Evolutionary conservation across 75 land plant species (phyloP).

Genomic region (Chamaecyparis obtusa): DNA sequence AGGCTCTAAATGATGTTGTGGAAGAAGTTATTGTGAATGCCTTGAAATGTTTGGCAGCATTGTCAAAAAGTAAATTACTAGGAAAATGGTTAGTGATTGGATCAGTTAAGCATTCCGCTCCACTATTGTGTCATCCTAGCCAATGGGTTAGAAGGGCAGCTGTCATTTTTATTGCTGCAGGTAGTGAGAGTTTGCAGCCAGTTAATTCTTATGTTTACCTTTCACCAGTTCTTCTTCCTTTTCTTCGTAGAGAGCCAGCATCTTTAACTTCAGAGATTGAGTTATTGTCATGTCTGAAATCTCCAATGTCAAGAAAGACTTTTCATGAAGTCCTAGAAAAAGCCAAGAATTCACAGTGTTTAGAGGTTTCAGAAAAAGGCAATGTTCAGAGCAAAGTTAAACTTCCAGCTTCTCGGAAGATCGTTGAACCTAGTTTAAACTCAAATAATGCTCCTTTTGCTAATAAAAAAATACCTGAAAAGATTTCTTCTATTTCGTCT

Average conservation of each 20-base stretch:
- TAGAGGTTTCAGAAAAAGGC: conserved; percentile 46
- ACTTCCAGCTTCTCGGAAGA: conserved; percentile 28
- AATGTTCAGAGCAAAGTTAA: conserved; percentile 69
- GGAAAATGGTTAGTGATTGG: conserved; percentile 76
- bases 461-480: conserved; percentile 13
- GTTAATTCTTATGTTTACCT: conserved; percentile 90
- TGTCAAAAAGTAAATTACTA: conserved; percentile 65
- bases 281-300: conserved; percentile 81
- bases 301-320: conserved; percentile 74
- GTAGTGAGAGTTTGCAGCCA: conserved; percentile 75
- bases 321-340: conserved; percentile 75
- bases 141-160: conserved; percentile 94
- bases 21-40: conserved; percentile 97
- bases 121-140: conserved; percentile 88
- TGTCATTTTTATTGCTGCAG: conserved; percentile 78
- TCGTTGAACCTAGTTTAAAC: conserved; percentile 10
- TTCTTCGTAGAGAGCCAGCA: conserved; percentile 84
- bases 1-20: conserved; percentile 75
- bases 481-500: neutral
- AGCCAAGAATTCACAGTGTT: conserved; percentile 35
- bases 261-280: conserved; percentile 71
- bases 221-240: conserved; percentile 76
- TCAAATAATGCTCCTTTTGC: conserved; percentile 29
- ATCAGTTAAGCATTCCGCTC: conserved; percentile 79
- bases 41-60: conserved; percentile 79